Percentiles rank a stretch among this genome's conserved stretches.
Conservation (phyloP, 1,139 yeast genomes). For the Ogataea hybrid region DNA sequence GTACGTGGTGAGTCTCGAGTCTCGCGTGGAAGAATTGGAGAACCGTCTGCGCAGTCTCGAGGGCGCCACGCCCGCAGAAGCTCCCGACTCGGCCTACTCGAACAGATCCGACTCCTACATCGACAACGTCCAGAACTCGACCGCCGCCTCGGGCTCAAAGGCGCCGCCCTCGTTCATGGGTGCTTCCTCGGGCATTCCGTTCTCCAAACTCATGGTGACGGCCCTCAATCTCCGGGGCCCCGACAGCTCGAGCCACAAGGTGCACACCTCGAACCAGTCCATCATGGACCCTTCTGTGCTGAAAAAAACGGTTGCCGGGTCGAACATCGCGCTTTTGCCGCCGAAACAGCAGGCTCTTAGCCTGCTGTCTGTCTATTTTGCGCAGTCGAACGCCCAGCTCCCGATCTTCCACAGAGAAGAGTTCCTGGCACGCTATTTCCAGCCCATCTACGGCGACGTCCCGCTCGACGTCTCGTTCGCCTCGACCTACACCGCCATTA, state of each 20-base stretch:
- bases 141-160: conserved; percentile 29
- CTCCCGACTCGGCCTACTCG: neutral
- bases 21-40: conserved; percentile 57
- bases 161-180: conserved; percentile 41
- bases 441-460: conserved; percentile 74
- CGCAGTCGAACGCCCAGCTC: conserved; percentile 77
- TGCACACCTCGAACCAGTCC: conserved; percentile 15
- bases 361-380: conserved; percentile 65
- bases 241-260: conserved; percentile 10
- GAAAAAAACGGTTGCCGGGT: conserved; percentile 31
- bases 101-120: conserved; percentile 1
- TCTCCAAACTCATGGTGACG: conserved; percentile 72
- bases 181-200: conserved; percentile 61
- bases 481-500: conserved; percentile 55
- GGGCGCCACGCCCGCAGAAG: conserved; percentile 2
- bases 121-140: conserved; percentile 14
- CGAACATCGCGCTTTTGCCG: conserved; percentile 54
- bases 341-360: conserved; percentile 68
- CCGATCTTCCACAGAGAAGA: conserved; percentile 82
- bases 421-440: conserved; percentile 62
- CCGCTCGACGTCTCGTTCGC: conserved; percentile 58
- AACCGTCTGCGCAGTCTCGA: conserved; percentile 33
- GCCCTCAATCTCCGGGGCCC: conserved; percentile 59
- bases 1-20: conserved; percentile 73
- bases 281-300: conserved; percentile 31